Base-by-base conservation (phyloP, 2,329 filamentous ascomycete genomes). In the Penicillium crustosum region DNA sequence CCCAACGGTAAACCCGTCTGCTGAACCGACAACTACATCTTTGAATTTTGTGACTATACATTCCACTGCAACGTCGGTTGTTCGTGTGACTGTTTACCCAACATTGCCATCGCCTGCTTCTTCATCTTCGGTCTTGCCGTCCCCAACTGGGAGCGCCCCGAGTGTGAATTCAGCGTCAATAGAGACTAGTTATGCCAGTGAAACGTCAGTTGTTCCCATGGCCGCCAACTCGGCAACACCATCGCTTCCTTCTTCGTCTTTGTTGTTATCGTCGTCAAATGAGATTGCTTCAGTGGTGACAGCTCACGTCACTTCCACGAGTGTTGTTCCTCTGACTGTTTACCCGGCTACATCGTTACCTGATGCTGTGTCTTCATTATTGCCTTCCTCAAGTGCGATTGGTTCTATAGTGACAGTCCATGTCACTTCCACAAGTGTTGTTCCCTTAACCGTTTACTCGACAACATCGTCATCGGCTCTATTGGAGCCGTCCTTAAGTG, bases 381-480 rank as follows among this genome's bases (percentile, higher is more conserved):
- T 33, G 33, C 33, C 15, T 2, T 35, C 27, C 36, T n/a, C 35
- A 50, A 43, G n/a, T 17, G 44, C 42, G 17, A 23, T 6, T 49
- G 25, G 15, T 12, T 23, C 53, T 33, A 4, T 23, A 6, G 36
- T 27, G 8, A 55, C 27, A 29, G 29, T 36, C 15, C 36, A 21
- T 33, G 29, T 55, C 27, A 49, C 44, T 33, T 49, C 53, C 17
- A 55, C 53, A 31, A 55, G 29, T 41, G 21, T 55, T 27, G 38
- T 50, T 8, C 27, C 33, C 6, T 6, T 50, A 2, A 55, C 53
- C 2, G 44, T 43, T 25, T 50, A 55, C 19, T 48, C 44, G 7
- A 43, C 21, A 17, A 29, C 35, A 38, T 41, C 47, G 13, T 6
- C 31, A 48, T 25, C 21, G 4, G 15, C 33, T 31, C 15, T 10